Conservation (phyloP, 805 yeast genomes). For the Hanseniaspora thailandica region DNA sequence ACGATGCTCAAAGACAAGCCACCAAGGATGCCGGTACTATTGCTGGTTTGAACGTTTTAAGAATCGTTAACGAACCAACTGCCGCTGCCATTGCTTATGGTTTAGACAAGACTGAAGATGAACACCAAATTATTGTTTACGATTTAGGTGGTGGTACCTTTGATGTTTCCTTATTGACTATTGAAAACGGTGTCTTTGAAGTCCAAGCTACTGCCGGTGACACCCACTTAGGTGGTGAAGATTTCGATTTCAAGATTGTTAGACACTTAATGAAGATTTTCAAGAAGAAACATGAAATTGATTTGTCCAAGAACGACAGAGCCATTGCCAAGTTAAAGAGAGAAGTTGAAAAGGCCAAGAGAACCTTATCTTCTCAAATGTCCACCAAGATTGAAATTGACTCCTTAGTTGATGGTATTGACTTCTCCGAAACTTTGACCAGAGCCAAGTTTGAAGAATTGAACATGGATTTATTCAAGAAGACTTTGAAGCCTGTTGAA, state of each 20-base stretch:
- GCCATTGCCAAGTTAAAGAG: slow-evolving; percentile 90
- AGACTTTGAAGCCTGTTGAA: slow-evolving; percentile 91
- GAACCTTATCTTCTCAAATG: slow-evolving; percentile 89
- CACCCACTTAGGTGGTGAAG: slow-evolving; percentile 96
- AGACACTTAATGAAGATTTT: slow-evolving; percentile 75
- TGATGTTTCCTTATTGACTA: slow-evolving; percentile 77
- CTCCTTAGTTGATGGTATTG: slow-evolving; percentile 87
- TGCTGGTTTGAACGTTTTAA: slow-evolving; percentile 78
- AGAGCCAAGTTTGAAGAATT: slow-evolving; percentile 98
- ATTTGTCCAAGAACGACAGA: slow-evolving; percentile 67
- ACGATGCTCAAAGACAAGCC: slow-evolving; percentile 90
- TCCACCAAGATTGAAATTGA: slow-evolving; percentile 94
- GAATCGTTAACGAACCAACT: slow-evolving; percentile 89
- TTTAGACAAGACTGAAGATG: slow-evolving; percentile 68
- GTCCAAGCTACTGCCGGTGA: slow-evolving; percentile 93
- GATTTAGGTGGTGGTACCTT: slow-evolving; percentile 98
- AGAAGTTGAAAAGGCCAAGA: slow-evolving; percentile 96
- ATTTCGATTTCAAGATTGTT: slow-evolving; percentile 80
- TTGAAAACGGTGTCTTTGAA: slow-evolving; percentile 86
- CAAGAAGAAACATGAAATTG: slow-evolving; percentile 86
- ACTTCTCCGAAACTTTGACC: slow-evolving; percentile 86
- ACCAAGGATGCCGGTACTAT: slow-evolving; percentile 87
- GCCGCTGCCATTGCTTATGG: slow-evolving; percentile 98
- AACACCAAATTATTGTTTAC: slow-evolving; percentile 80
- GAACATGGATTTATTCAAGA: slow-evolving; percentile 83